Evolutionary conservation across 257 asterid species (phyloP), one percentile per base, ranked within the genome.

Genomic region (Scutellaria galericulata): DNA sequence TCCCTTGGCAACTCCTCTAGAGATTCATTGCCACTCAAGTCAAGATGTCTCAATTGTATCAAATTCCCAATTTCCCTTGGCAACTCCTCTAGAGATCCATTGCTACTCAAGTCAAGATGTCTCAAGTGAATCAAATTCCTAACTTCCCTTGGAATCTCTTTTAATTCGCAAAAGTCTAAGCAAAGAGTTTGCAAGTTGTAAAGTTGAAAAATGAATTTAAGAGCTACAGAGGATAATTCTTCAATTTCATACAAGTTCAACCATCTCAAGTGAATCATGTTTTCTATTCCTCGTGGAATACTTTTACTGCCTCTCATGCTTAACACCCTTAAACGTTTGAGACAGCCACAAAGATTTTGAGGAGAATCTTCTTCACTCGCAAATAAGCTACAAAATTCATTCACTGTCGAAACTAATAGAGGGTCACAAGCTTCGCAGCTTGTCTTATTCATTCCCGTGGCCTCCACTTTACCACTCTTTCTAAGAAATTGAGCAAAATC

Each of bases 191-290:
- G 18, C 18, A 18, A 18, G 18, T 18, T 18, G 18, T 18, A 18
- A 18, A 18, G 18, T 55, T 18, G 18, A 18, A 18, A 18, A 18
- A 18, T 18, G 18, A 18, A 18, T 18, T 0, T 18, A 18, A 18
- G 18, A 18, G 18, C 18, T 18, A 18, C 18, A 0, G 18, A 18
- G 18, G 18, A 18, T 18, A 18, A 18, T 18, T 18, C 18, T 18
- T 18, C 0, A 18, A 18, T 18, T 18, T 18, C 18, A 18, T 0
- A 31, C 37, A 11, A 79, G 27, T 62, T 4, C 18, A 18, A 18
- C 18, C 18, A 70, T 69, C 77, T 75, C 47, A 75, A 57, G 68
- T 75, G 83, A 65, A 75, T 46, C 70, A 79, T 62, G 1, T 68
- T 70, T 24, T 58, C 39, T 10, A 79, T 55, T 24, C 58, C 66